Evolutionary conservation across 1,139 yeast genomes (phyloP).

Genomic region (Geotrichum citri-aurantii): DNA sequence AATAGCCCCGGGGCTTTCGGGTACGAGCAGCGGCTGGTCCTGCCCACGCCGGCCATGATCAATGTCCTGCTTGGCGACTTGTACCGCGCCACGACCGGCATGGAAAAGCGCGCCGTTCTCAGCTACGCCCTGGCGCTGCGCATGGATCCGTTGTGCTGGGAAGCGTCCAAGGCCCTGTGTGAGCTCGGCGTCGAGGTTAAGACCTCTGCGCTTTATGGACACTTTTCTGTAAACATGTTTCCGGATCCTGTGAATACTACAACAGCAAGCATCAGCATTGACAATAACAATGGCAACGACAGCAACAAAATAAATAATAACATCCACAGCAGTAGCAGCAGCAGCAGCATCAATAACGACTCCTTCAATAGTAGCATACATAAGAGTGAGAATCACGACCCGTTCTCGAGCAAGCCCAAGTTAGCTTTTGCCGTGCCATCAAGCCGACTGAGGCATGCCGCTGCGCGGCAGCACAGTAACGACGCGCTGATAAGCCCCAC

Average conservation of each 20-base stretch:
- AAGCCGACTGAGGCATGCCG: neutral
- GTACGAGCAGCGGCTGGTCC: conserved; percentile 6
- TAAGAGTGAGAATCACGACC: neutral
- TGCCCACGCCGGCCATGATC: conserved; percentile 25
- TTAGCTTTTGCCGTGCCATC: neutral
- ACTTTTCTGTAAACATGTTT: conserved; percentile 20
- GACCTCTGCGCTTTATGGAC: conserved; percentile 54
- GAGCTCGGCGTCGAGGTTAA: conserved; percentile 52
- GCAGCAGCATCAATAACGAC: neutral
- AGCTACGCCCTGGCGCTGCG: conserved; percentile 65
- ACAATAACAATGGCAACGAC: conserved; percentile 16
- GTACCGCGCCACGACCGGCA: conserved; percentile 49
- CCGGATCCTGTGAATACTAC: conserved; percentile 1
- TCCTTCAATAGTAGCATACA: neutral
- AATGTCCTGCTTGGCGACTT: conserved; percentile 71
- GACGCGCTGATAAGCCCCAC: neutral
- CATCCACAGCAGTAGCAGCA: neutral
- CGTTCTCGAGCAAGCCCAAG: neutral
- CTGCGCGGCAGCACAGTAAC: neutral
- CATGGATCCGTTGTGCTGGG: conserved; percentile 77
- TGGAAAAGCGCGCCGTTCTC: conserved; percentile 57
- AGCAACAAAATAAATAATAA: conserved; percentile 3
- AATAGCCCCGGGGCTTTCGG: neutral
- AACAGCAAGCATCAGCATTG: conserved; percentile 1
- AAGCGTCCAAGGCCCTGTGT: conserved; percentile 74